Evolutionary conservation across 2,329 filamentous ascomycete species (phyloP).

Genomic region (Trichophyton mentagrophytes): DNA sequence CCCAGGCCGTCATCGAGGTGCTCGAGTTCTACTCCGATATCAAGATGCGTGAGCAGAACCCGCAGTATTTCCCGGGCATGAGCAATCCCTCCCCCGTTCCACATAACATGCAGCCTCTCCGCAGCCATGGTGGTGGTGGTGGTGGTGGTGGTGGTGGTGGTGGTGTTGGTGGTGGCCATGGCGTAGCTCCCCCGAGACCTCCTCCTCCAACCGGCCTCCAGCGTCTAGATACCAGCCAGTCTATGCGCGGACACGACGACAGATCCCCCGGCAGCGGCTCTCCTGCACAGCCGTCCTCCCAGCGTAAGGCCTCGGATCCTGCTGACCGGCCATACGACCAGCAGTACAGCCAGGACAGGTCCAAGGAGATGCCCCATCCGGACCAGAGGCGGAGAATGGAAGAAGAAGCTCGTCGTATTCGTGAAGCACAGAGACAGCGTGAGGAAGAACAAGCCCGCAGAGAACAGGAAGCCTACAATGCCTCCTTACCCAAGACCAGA

Average conservation of each 20-base stretch:
- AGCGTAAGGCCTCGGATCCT: conserved; percentile 47
- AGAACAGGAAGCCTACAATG: conserved; percentile 80
- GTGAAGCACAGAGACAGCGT: conserved; percentile 26
- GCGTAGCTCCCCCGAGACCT: conserved; percentile 57
- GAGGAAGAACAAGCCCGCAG: conserved; percentile 52
- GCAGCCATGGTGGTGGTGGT: conserved; percentile 28
- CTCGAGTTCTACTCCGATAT: conserved; percentile 59
- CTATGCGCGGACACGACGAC: conserved; percentile 18
- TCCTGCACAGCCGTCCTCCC: conserved; percentile 18
- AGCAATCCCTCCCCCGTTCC: conserved; percentile 46
- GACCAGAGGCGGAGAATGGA: conserved; percentile 36
- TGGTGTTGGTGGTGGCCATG: conserved; percentile 25
- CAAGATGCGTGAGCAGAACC: conserved; percentile 51
- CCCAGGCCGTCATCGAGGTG: conserved; percentile 60
- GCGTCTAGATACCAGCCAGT: conserved; percentile 34
- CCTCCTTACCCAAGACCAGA: conserved; percentile 70
- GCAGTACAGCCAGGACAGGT: conserved; percentile 32
- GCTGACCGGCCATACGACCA: conserved; percentile 32
- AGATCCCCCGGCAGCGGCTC: conserved; percentile 25
- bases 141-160: no score
- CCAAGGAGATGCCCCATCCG: conserved; percentile 47
- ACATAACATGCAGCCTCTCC: conserved; percentile 37
- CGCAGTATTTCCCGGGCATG: conserved; percentile 45
- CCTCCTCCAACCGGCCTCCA: conserved; percentile 40
- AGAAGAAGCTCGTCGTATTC: conserved; percentile 41